Percentiles rank a stretch among this genome's conserved stretches.
These are phyloP conservation scores for Polygonum maritimum DNA, from an alignment of 148 eudicot genomes.

Conservation along the genomic window DNA sequence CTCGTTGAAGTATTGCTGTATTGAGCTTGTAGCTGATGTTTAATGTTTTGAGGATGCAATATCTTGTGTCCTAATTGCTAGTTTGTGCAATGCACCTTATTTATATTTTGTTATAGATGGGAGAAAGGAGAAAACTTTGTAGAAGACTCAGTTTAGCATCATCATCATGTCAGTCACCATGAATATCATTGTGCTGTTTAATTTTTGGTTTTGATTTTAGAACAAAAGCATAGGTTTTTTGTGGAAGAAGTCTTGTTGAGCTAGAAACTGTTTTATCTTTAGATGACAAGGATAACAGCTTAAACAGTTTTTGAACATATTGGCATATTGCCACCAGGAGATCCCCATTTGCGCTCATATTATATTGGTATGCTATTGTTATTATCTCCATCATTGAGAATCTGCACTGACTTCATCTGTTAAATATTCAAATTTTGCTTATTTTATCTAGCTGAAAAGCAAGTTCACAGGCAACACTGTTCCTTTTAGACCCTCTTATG, in stretches of 20 bases:
- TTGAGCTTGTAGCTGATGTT: background rate
- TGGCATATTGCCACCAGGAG: background rate
- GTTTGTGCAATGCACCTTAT: background rate
- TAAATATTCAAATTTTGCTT: background rate
- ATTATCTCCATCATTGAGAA: no score
- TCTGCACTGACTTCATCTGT: background rate
- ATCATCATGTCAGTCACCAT: background rate
- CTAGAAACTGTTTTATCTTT: background rate
- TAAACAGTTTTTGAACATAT: background rate
- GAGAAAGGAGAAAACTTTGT: constrained; percentile 13
- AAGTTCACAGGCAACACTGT: background rate
- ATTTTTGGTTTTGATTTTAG: background rate
- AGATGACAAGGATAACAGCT: background rate
- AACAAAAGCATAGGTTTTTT: background rate
- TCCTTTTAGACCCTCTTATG: background rate
- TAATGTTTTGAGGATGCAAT: background rate
- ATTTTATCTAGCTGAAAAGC: background rate
- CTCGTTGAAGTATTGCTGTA: background rate
- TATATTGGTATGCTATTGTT: background rate
- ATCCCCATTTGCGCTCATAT: background rate
- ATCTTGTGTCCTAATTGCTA: background rate
- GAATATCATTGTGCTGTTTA: background rate
- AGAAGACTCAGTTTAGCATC: constrained; percentile 4
- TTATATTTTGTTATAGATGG: constrained; percentile 11
- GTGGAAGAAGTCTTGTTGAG: background rate